Base-by-base conservation (phyloP, 2,329 filamentous ascomycete species). In the Septoria petroselini region DNA sequence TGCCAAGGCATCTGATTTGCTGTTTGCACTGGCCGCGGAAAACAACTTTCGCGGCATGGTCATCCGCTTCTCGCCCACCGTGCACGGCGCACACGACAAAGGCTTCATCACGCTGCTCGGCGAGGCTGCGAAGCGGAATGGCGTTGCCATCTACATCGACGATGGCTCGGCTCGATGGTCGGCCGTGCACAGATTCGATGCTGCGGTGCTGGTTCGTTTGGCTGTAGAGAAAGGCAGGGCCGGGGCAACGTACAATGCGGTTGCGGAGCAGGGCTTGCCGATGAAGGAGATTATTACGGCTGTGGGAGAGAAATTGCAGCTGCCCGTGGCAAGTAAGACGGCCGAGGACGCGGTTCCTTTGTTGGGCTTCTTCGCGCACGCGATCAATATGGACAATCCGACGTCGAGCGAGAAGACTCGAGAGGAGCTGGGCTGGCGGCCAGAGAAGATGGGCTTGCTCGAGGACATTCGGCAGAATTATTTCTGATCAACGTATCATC, bases 71-170 rank as follows among this genome's bases (percentile, higher is more conserved):
- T 63, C 73, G 2, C 71, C 72, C 0, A 75, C 63, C 19, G 73
- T 76, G 0, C 74, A 76, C 54, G 74, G 74, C 2, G 65, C 64
- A 9, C 72, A 67, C 1, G 72, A 68, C 7, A 69, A 67, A 48
- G 68, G 68, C 2, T 62, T 66, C 19, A 61, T 73, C 18, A 41
- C 49, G n/a, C 54, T 68, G 45, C 64, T 71, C 47, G 66, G 70
- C 59, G 14, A 52, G 8, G 55, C 62, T 3, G 66, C 64, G 7
- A 63, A 57, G 11, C 48, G 61, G 37, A 58, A 55, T 19, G 68
- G 70, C 4, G 57, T 60, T 27, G 58, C 63, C 1, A 39, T 57
- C 4, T 61, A 67, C 46, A 50, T 73, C 54, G 58, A 65, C 37
- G 60, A 61, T 6, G 70, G 69, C 3, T 48, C 54, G 2, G 53